Base-by-base conservation (phyloP, 2,329 filamentous ascomycete species). In the Colletotrichum brevisporum region DNA sequence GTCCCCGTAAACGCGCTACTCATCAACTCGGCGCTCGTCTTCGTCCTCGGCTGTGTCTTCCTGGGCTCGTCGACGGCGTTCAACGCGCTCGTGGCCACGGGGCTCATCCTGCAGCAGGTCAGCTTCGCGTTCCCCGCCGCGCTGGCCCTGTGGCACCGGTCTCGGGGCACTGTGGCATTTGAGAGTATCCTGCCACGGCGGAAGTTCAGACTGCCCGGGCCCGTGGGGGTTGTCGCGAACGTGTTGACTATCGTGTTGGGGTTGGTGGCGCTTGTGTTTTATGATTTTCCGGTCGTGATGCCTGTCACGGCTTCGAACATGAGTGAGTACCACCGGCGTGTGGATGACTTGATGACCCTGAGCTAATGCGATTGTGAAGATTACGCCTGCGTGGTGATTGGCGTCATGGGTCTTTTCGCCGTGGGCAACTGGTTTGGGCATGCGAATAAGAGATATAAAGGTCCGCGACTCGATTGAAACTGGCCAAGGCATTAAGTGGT, bases 31-130 rank as follows among this genome's bases (percentile, higher is more conserved):
- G 18, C 36, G 0, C 53, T 68, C 2, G n/a, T 70, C 0, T 50
- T 58, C 27, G 3, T 57, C 0, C n/a, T 70, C 21, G 68, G 68
- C 5, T 68, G 47, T 10, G 10, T 70, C 5, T 68, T 68, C 13
- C 58, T 70, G 5, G 68, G 39, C 0, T 70, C 68, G 1, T 63
- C 57, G 3, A 70, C 68, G 3, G 64, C 68, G 1, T 70, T 68
- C 36, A 70, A 70, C 50, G 65, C 64, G 5, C 31, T 68, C 21
- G 67, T 68, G 1, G 65, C 65, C 6, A 68, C 65, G 0, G 54
- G 65, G 15, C 54, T 68, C 3, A 68, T 68, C 5, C 65, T 68
- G 3, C 65, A 68, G 62, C 65, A 68, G 27, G 60, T 68, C n/a
- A 68, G 65, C 36, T 65, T 68, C 5, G 31, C 41, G 3, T 65